Evolutionary conservation across 768 basidiomycete species (phyloP).

Genomic region (Mycena latifolia): DNA sequence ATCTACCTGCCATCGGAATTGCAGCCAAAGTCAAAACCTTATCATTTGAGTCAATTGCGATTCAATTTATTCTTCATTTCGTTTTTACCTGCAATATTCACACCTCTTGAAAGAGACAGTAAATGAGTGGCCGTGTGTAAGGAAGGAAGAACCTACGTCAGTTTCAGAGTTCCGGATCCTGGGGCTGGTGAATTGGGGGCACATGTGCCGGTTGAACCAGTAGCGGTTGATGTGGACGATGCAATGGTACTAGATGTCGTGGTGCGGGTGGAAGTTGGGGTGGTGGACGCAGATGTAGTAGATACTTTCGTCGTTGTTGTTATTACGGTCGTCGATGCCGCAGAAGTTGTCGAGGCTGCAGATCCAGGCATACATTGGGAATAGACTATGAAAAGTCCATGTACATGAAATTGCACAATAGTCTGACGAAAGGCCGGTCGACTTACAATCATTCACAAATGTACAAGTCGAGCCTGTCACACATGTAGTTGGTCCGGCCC

Average conservation of each 20-base stretch:
- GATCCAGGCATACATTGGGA: slow-evolving; percentile 49
- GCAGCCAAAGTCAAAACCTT: slow-evolving; percentile 68
- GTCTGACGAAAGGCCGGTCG: neutral
- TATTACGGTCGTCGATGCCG: neutral
- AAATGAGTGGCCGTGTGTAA: neutral
- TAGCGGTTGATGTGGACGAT: slow-evolving; percentile 22
- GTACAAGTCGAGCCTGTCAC: slow-evolving; percentile 47
- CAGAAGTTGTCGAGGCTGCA: slow-evolving; percentile 4
- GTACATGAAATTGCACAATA: neutral
- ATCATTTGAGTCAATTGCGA: neutral
- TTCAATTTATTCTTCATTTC: neutral
- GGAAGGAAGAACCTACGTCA: slow-evolving; percentile 37
- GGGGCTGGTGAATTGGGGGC: slow-evolving; percentile 40
- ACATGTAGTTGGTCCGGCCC: slow-evolving; percentile 51
- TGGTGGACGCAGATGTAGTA: slow-evolving; percentile 23
- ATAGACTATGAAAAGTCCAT: slow-evolving; percentile 39
- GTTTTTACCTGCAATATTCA: slow-evolving; percentile 57
- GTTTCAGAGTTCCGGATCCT: slow-evolving; percentile 48
- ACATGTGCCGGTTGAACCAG: slow-evolving; percentile 25
- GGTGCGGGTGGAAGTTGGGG: slow-evolving; percentile 22
- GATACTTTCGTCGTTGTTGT: slow-evolving; percentile 21
- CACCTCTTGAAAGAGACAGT: slow-evolving; percentile 42
- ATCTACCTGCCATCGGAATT: slow-evolving; percentile 56
- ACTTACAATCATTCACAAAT: slow-evolving; percentile 45
- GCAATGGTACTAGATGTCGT: slow-evolving; percentile 29